phyloP scores from a whole-genome alignment of 768 basidiomycete species.

The Butyriboletus loyo region DNA sequence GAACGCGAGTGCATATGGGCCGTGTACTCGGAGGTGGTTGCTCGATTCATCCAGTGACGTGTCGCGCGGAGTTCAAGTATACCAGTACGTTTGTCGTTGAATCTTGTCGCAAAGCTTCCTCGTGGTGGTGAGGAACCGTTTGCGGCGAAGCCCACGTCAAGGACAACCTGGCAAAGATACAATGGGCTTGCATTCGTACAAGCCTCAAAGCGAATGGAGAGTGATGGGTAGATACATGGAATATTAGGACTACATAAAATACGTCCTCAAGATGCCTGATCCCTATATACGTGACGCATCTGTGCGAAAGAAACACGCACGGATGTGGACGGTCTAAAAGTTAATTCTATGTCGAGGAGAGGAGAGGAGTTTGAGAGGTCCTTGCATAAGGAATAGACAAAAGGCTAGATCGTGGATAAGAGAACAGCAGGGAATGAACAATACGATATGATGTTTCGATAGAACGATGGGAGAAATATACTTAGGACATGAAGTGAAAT shows the following conservation, averaged over 20 bases:
- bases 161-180: slow-evolving; percentile 5
- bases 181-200: slow-evolving; percentile 23
- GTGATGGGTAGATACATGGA: slow-evolving; percentile 26
- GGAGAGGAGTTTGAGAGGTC: slow-evolving; percentile 1
- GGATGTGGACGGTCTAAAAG: slow-evolving; percentile 19
- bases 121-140: not conserved
- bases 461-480: slow-evolving; percentile 5
- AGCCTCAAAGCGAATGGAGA: slow-evolving; percentile 4
- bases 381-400: slow-evolving; percentile 9
- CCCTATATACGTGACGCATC: slow-evolving; percentile 32
- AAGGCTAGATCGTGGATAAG: slow-evolving; percentile 3
- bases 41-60: slow-evolving; percentile 8
- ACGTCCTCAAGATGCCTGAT: slow-evolving; percentile 36
- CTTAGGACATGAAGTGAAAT: not conserved
- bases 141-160: not conserved
- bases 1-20: slow-evolving; percentile 16
- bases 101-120: not conserved
- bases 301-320: slow-evolving; percentile 17
- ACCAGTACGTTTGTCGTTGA: not conserved
- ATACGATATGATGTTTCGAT: slow-evolving; percentile 21
- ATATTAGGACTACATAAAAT: slow-evolving; percentile 35
- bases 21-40: not conserved
- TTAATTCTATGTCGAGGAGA: slow-evolving; percentile 21
- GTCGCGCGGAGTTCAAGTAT: slow-evolving; percentile 13
- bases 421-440: slow-evolving; percentile 1